Evolutionary conservation across 257 asterid genomes (phyloP).

Genomic region (Euphrasia confusa): DNA sequence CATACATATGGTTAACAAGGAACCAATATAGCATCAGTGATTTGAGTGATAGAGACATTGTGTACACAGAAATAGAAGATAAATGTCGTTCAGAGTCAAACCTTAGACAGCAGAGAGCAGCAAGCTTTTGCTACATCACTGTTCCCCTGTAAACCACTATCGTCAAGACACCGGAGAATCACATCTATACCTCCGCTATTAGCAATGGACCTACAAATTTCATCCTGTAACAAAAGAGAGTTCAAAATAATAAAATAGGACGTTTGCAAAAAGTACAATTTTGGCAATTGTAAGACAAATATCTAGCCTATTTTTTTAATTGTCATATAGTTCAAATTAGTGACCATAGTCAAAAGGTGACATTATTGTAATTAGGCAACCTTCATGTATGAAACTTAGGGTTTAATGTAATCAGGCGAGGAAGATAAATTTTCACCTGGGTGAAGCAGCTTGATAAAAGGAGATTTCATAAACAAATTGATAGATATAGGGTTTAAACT

Average conservation of each 20-base stretch:
- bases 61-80: background rate
- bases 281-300: too few relatives aligned
- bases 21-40: slow-evolving; percentile 18
- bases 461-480: background rate
- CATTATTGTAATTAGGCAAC: too few relatives aligned
- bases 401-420: too few relatives aligned
- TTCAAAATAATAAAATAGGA: background rate
- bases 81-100: slow-evolving; percentile 31
- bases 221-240: slow-evolving; percentile 55
- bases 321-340: too few relatives aligned
- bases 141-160: slow-evolving; percentile 64
- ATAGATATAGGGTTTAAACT: too few relatives aligned
- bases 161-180: slow-evolving; percentile 60
- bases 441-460: too few relatives aligned
- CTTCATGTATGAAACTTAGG: too few relatives aligned
- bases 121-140: slow-evolving; percentile 57
- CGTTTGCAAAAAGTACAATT: too few relatives aligned
- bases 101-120: slow-evolving; percentile 85
- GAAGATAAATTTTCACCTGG: too few relatives aligned
- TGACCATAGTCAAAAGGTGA: too few relatives aligned
- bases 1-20: background rate
- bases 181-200: slow-evolving; percentile 74
- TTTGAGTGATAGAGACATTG: background rate
- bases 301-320: too few relatives aligned
- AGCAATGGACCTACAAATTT: slow-evolving; percentile 83